phyloP scores from a whole-genome alignment of 306 rosid species.

The Cercis canadensis region DNA sequence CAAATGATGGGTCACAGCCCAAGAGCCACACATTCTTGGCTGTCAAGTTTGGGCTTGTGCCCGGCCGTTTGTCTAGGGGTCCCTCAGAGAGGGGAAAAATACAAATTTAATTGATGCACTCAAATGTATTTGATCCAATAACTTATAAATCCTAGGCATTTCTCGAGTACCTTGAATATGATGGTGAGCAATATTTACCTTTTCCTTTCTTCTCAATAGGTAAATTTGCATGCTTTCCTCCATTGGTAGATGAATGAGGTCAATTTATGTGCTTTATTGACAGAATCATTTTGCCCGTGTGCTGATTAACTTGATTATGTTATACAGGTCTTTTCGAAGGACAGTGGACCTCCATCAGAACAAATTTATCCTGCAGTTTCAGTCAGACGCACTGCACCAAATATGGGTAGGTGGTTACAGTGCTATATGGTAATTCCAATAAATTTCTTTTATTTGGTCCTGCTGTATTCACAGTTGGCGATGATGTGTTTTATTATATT shows the following conservation, averaged over 20 bases:
- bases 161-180: not conserved
- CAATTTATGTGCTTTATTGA: not conserved
- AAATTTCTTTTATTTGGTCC: not conserved
- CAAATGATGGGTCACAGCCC: not conserved
- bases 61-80: not conserved
- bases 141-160: not conserved
- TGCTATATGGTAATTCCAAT: constrained; percentile 21
- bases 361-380: constrained; percentile 33
- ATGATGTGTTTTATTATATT: not conserved
- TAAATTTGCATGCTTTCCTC: constrained; percentile 15
- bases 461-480: constrained; percentile 7
- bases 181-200: not conserved
- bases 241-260: constrained; percentile 10
- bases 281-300: not conserved
- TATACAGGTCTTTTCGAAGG: constrained; percentile 76
- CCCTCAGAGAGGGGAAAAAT: not conserved
- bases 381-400: constrained; percentile 36
- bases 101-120: not conserved
- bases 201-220: not conserved
- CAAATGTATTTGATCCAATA: not conserved
- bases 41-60: not conserved
- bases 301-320: constrained; percentile 28
- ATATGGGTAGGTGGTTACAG: constrained; percentile 42
- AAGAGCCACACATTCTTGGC: not conserved
- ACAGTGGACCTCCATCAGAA: constrained; percentile 53